phyloP scores from a whole-genome alignment of 305 asterid species.

The Salvia sclarea region DNA sequence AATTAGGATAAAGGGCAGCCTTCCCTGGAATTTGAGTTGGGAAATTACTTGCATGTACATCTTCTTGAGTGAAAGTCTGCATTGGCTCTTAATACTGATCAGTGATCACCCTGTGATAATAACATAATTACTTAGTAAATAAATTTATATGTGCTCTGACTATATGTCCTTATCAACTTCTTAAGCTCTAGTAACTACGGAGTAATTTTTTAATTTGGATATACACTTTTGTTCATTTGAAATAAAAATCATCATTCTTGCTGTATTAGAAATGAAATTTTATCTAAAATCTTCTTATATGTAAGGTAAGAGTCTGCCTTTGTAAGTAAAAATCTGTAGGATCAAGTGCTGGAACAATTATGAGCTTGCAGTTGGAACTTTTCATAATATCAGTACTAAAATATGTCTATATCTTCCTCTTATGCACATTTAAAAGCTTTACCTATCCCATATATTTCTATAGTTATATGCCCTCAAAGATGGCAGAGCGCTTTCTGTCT shows the following conservation, averaged over 20 bases:
- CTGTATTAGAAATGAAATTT: constrained; percentile 15
- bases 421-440: constrained; percentile 12
- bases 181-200: constrained; percentile 27
- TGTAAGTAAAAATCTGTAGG: constrained; percentile 12
- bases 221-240: constrained; percentile 4
- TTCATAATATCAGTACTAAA: constrained; percentile 11
- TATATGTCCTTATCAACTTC: constrained; percentile 23
- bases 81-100: background rate
- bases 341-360: constrained; percentile 19
- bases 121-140: constrained; percentile 8
- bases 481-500: constrained; percentile 62
- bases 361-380: constrained; percentile 25
- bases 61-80: constrained; percentile 12
- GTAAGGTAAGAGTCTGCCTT: constrained; percentile 13
- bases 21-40: constrained; percentile 19
- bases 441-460: constrained; percentile 28
- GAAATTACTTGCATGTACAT: background rate
- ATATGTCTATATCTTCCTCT: constrained; percentile 7
- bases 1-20: constrained; percentile 7
- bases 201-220: constrained; percentile 11
- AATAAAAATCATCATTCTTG: constrained; percentile 13
- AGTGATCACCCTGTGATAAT: background rate
- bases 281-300: constrained; percentile 19
- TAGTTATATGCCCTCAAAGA: constrained; percentile 77
- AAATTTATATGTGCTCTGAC: constrained; percentile 9